A percentile compares a stretch with the other conserved stretches of the same genome.
Conservation (phyloP, 176 grass and related monocot genomes). For the Triticum timopheevii region DNA sequence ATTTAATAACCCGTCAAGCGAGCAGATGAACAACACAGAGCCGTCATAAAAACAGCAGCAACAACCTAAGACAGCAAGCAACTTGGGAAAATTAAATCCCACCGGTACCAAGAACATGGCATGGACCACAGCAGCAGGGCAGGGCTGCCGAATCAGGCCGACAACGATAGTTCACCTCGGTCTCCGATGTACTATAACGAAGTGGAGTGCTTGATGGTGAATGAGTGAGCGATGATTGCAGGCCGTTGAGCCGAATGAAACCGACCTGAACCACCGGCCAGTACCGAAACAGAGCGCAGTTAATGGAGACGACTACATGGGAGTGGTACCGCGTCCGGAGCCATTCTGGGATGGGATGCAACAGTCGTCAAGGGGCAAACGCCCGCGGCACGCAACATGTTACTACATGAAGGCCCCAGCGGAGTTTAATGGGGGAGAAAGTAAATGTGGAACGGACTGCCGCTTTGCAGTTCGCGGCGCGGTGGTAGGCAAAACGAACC, state of each 20-base stretch:
- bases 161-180: background rate
- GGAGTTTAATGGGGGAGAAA: slow-evolving; percentile 16
- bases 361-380: background rate
- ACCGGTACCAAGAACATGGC: background rate
- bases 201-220: background rate
- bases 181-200: background rate
- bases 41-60: background rate
- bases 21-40: slow-evolving; percentile 15
- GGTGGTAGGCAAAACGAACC: slow-evolving; percentile 16
- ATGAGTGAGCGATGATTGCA: slow-evolving; percentile 16
- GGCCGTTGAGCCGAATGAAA: background rate
- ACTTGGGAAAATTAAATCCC: slow-evolving; percentile 20
- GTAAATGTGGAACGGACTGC: slow-evolving; percentile 31
- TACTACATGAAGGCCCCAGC: slow-evolving; percentile 39
- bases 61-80: slow-evolving; percentile 15
- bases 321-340: background rate
- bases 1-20: slow-evolving; percentile 22
- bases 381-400: background rate
- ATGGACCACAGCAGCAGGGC: background rate
- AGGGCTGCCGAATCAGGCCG: slow-evolving; percentile 17
- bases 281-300: background rate
- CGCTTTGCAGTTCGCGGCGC: background rate
- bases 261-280: background rate
- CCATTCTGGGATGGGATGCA: slow-evolving; percentile 9
- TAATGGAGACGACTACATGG: background rate